Base-by-base conservation (phyloP, 441 rosid genomes). In the Mallotus japonicus region DNA sequence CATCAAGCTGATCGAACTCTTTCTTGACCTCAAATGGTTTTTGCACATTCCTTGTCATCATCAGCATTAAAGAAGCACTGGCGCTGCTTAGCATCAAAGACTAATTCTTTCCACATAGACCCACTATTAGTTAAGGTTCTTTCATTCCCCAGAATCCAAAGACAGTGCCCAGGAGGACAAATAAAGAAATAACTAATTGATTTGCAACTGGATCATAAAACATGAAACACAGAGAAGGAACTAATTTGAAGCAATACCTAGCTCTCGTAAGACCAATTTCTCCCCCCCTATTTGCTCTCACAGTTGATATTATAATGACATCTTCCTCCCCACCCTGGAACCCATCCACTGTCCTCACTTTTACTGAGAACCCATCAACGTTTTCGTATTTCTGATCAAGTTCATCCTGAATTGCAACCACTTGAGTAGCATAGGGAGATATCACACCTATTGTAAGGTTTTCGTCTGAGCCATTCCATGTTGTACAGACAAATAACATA, bases 321-420 rank as follows among this genome's bases (percentile, higher is more conserved):
- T 85, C 90, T 67, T 86, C 86, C 62, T 86, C 92, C 1, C 87
- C 85, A 12, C 90, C 92, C 62, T 86, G 87, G 62, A 86, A 85
- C 4, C 87, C 86, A 73, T 88, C 92, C 6, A 86, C 69, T 46
- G 88, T 55, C 70, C 55, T 24, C 28, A 24, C 28, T 24, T 24
- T 24, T 24, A 24, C 28, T 24, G 28, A 24, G 1, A 24, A 24
- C 70, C 79, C 85, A 55, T 68, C 70, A 50, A 2, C 1, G 6
- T 68, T 42, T 54, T 72, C 76, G 32, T 70, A 82, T 44, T 67
- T 73, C 16, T 17, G 5, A 10, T 79, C 76, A 60, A 88, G 76
- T 66, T 77, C 83, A n/a, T n/a, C n/a, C n/a, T n/a, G n/a, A n/a
- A n/a, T n/a, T n/a, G n/a, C n/a, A n/a, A n/a, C n/a, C n/a, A n/a